A percentile compares a stretch with the other conserved stretches of the same genome.
Evolutionary conservation across 306 rosid genomes (phyloP).

Genomic region (Geum urbanum): DNA sequence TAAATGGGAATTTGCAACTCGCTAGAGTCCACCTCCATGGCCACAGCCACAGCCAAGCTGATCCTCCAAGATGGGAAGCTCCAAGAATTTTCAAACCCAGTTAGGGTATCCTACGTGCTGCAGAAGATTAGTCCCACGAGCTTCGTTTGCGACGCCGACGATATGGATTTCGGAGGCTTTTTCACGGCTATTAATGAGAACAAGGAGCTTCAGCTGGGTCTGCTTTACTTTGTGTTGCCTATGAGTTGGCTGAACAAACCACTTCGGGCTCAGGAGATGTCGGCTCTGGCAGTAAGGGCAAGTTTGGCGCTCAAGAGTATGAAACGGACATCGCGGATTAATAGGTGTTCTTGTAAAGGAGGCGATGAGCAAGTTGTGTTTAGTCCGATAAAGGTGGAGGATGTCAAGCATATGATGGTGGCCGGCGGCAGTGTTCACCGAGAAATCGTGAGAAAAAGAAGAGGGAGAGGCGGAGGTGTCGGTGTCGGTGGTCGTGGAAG

Average conservation of each 20-base stretch:
- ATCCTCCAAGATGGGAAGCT: slow-evolving; percentile 28
- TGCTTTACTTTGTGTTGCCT: slow-evolving; percentile 26
- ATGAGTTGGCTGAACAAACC: slow-evolving; percentile 16
- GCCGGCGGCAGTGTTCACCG: too few species aligned
- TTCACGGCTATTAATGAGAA: slow-evolving; percentile 14
- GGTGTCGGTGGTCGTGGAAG: background rate
- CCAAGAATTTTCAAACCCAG: slow-evolving; percentile 24
- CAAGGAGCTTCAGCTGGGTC: slow-evolving; percentile 29
- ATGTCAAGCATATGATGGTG: background rate
- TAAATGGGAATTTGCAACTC: slow-evolving; percentile 22
- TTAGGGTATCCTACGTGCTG: slow-evolving; percentile 24
- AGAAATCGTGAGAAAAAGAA: slow-evolving; percentile 7
- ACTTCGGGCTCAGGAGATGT: slow-evolving; percentile 22
- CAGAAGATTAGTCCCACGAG: slow-evolving; percentile 3
- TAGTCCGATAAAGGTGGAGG: slow-evolving; percentile 9
- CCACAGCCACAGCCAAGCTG: slow-evolving; percentile 12
- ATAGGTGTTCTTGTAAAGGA: slow-evolving; percentile 2
- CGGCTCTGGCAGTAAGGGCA: slow-evolving; percentile 26
- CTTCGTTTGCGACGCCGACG: slow-evolving; percentile 26
- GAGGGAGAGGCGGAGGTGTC: slow-evolving; percentile 2
- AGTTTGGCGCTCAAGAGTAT: slow-evolving; percentile 10
- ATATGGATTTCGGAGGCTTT: slow-evolving; percentile 21
- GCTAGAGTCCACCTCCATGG: background rate
- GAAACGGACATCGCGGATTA: background rate
- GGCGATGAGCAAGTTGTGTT: slow-evolving; percentile 9